Percentiles rank a stretch among this genome's conserved stretches.
phyloP scores from a whole-genome alignment of 805 yeast genomes.

The Danielozyma ontarioensis region DNA sequence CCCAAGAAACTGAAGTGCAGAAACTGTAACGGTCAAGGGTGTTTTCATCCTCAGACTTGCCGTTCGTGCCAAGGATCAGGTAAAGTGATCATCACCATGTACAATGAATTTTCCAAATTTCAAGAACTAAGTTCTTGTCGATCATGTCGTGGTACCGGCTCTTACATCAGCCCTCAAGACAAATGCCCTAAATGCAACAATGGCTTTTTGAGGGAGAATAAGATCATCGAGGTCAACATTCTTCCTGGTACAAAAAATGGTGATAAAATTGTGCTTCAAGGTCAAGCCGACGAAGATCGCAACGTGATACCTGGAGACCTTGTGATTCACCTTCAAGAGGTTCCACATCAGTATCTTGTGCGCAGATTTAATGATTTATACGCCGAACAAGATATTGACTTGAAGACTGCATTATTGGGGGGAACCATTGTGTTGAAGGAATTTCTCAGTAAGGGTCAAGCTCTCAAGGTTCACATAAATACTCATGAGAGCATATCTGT shows the following conservation, averaged over 20 bases:
- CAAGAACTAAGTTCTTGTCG: conserved; percentile 29
- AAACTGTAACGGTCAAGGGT: conserved; percentile 52
- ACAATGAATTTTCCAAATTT: conserved; percentile 37
- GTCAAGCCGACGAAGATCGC: conserved; percentile 63
- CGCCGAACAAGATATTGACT: conserved; percentile 41
- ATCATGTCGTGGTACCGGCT: conserved; percentile 33
- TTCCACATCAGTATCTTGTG: conserved; percentile 31
- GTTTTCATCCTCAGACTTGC: conserved; percentile 29
- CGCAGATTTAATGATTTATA: conserved; percentile 43
- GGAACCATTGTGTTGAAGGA: conserved; percentile 38
- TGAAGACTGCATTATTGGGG: conserved; percentile 54
- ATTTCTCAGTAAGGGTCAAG: conserved; percentile 27
- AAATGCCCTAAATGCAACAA: conserved; percentile 24
- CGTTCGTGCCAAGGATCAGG: conserved; percentile 41
- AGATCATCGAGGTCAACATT: conserved; percentile 47
- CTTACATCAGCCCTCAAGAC: conserved; percentile 15
- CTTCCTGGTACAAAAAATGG: conserved; percentile 54
- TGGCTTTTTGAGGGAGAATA: conserved; percentile 44
- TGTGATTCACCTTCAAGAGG: conserved; percentile 46
- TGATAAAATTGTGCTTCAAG: conserved; percentile 46
- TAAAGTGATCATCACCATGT: conserved; percentile 40
- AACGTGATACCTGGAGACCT: conserved; percentile 64
- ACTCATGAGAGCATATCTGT: conserved; percentile 24
- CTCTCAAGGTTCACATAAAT: conserved; percentile 26
- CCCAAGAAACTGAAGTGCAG: conserved; percentile 46